Base-by-base conservation (phyloP, 768 basidiomycete species). In the Piloderma croceum region DNA sequence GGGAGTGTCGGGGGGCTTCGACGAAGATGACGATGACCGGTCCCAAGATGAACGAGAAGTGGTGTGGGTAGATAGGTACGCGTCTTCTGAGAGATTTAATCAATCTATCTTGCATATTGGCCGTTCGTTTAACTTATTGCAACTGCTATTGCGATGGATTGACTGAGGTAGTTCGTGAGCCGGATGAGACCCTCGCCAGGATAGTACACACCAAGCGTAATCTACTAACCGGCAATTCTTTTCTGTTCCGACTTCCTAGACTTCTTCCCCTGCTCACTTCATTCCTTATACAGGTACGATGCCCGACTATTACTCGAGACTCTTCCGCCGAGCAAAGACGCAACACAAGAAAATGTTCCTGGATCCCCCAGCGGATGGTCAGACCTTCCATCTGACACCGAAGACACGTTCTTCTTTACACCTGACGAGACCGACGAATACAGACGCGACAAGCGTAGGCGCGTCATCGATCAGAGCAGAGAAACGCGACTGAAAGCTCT, bases 61-160 rank as follows among this genome's bases (percentile, higher is more conserved):
- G 17, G 51, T 86, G 3, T 91, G 83, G 86, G 76, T 87, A 40
- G 89, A 93, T 68, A 81, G 89, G 89, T 91, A 79, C 57, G 83
- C 74, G 47, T 58, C 24, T 40, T 39, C 24, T 43, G 38, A 38
- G 34, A 38, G 24, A 31, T n/a, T 38, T 20, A 18, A 21, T 34
- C 18, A 11, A 40, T 31, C 27, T 20, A 32, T 19, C 27, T 11
- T 9, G 6, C 12, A 5, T n/a, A n/a, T n/a, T n/a, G n/a, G n/a
- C n/a, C n/a, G n/a, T n/a, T n/a, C n/a, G n/a, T n/a, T n/a, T n/a
- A n/a, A n/a, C n/a, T n/a, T n/a, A n/a, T n/a, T n/a, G n/a, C n/a
- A n/a, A n/a, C n/a, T n/a, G n/a, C n/a, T n/a, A n/a, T n/a, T n/a
- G n/a, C n/a, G n/a, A n/a, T n/a, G n/a, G n/a, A n/a, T n/a, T n/a